phyloP scores from a whole-genome alignment of 805 yeast genomes.

The Kazachstania bromeliacearum region DNA sequence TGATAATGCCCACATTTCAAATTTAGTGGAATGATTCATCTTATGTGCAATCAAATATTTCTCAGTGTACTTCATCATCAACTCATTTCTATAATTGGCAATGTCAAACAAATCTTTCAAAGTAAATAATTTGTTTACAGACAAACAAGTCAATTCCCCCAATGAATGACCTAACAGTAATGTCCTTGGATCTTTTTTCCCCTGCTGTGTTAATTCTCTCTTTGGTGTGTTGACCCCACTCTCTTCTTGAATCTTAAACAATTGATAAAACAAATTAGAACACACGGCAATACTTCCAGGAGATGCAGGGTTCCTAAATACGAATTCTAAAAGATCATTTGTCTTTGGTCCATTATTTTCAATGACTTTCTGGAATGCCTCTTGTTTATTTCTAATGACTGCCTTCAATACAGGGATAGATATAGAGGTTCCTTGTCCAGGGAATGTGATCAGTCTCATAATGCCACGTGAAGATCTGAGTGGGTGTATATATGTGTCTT shows the following conservation, averaged over 20 bases:
- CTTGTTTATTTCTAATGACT: constrained; percentile 17
- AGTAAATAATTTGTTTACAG: constrained; percentile 20
- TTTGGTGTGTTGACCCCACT: too few species aligned
- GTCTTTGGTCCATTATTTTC: constrained; percentile 14
- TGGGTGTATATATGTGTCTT: background rate
- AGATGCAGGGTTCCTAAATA: constrained; percentile 20
- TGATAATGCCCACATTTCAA: constrained; percentile 28
- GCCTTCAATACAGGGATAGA: constrained; percentile 18
- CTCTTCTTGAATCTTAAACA: constrained; percentile 9
- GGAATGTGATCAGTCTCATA: constrained; percentile 27
- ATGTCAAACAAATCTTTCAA: constrained; percentile 24
- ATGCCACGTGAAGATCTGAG: background rate
- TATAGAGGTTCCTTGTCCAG: constrained; percentile 30
- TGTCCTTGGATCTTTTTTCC: background rate
- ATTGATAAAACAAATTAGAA: constrained; percentile 22
- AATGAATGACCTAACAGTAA: constrained; percentile 29
- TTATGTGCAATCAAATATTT: constrained; percentile 20
- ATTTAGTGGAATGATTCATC: constrained; percentile 17
- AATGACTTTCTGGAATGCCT: constrained; percentile 13
- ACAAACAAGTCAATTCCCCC: constrained; percentile 28
- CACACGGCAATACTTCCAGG: constrained; percentile 29
- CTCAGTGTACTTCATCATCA: constrained; percentile 27
- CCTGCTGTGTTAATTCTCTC: background rate
- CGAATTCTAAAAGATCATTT: constrained; percentile 15
- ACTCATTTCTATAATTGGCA: constrained; percentile 26